Conservation (phyloP, 495 filamentous ascomycete species). For the Neurospora sp. region DNA sequence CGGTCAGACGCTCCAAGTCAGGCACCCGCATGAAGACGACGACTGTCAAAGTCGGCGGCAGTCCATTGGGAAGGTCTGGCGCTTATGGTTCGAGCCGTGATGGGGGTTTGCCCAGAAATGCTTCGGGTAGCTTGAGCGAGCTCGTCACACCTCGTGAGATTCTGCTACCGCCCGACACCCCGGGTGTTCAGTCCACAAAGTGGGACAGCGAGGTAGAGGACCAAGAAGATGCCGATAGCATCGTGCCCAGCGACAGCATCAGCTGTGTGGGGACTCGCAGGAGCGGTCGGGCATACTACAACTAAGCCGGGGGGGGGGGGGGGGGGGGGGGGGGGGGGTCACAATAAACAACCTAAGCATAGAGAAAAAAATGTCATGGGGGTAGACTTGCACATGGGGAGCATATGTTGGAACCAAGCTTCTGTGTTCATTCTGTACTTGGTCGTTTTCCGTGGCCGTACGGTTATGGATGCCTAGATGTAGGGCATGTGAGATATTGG, state of each 20-base stretch:
- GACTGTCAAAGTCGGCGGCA: constrained; percentile 17
- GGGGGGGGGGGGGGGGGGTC: not conserved
- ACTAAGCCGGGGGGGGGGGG: not conserved
- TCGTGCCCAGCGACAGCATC: constrained; percentile 57
- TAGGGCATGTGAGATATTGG: not conserved
- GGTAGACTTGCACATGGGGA: not conserved
- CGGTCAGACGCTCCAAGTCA: constrained; percentile 18
- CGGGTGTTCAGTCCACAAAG: constrained; percentile 12
- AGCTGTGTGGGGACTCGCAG: constrained; percentile 48
- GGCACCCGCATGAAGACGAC: constrained; percentile 21
- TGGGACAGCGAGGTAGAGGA: constrained; percentile 17
- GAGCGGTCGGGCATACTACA: constrained; percentile 17
- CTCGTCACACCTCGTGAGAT: constrained; percentile 25
- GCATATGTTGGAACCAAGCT: not conserved
- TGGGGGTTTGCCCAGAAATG: not conserved
- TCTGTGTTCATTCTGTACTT: not conserved
- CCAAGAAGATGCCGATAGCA: constrained; percentile 28
- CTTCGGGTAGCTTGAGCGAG: not conserved
- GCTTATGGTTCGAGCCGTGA: not conserved
- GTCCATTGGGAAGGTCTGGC: not conserved
- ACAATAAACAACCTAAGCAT: not conserved
- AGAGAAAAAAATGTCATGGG: not conserved
- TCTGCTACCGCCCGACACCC: constrained; percentile 40
- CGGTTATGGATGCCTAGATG: not conserved
- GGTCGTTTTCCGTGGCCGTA: not conserved